Evolutionary conservation across 805 yeast genomes (phyloP).

Genomic region (Schwanniomyces polymorphus): DNA sequence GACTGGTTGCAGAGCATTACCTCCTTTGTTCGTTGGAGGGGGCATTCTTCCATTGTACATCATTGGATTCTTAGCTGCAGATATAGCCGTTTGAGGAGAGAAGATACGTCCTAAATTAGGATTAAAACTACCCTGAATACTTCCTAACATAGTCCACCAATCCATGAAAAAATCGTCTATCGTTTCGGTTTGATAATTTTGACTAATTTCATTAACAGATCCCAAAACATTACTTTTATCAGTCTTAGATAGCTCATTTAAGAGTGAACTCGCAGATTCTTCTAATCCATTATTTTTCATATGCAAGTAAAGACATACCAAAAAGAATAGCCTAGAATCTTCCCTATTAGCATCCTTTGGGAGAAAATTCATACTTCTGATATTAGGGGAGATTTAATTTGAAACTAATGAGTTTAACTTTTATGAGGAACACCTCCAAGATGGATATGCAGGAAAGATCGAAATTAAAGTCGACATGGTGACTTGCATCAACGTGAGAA

Average conservation of each 20-base stretch:
- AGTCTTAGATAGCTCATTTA: constrained; percentile 26
- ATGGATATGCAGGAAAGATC: background rate
- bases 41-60: constrained; percentile 5
- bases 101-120: constrained; percentile 26
- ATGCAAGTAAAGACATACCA: constrained; percentile 55
- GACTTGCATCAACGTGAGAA: too few species aligned
- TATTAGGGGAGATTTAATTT: background rate
- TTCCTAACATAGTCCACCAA: constrained; percentile 58
- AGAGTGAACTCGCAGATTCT: constrained; percentile 50
- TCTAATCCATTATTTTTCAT: constrained; percentile 45
- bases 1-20: constrained; percentile 1
- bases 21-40: background rate
- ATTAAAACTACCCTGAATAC: constrained; percentile 45
- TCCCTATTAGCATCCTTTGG: constrained; percentile 6
- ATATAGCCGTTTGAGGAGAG: background rate
- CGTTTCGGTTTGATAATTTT: constrained; percentile 23
- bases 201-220: background rate
- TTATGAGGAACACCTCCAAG: background rate
- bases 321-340: constrained; percentile 48
- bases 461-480: background rate
- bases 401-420: background rate
- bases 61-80: background rate
- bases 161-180: constrained; percentile 49
- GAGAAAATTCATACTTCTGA: background rate
- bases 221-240: background rate